Evolutionary conservation across 2,329 filamentous ascomycete species (phyloP).

Genomic region (Colletotrichum sublineola): DNA sequence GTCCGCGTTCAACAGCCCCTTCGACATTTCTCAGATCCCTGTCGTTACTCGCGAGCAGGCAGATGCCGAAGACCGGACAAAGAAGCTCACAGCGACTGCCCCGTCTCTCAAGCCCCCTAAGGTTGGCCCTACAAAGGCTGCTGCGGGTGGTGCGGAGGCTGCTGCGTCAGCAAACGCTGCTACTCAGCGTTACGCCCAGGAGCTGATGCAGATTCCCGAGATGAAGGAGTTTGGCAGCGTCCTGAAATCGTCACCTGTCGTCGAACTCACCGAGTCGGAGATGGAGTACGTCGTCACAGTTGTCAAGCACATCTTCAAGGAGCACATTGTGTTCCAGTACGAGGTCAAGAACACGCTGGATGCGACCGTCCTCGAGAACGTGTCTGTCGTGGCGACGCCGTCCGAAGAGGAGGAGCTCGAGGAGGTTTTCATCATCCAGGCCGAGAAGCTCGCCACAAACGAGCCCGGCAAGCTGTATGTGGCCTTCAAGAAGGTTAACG

Average conservation of each 20-base stretch:
- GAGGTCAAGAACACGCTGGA: slow-evolving; percentile 98
- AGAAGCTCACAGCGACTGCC: slow-evolving; percentile 94
- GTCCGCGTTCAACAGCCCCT: slow-evolving; percentile 84
- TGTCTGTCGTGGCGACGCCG: slow-evolving; percentile 84
- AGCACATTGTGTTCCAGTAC: slow-evolving; percentile 95
- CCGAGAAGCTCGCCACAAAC: slow-evolving; percentile 83
- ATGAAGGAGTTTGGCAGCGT: slow-evolving; percentile 90
- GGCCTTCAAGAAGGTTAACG: slow-evolving; percentile 87
- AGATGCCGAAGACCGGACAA: slow-evolving; percentile 93
- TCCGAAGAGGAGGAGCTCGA: slow-evolving; percentile 85
- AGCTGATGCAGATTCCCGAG: slow-evolving; percentile 90
- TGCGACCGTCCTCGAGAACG: slow-evolving; percentile 90
- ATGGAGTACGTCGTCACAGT: slow-evolving; percentile 96
- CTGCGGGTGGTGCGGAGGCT: slow-evolving; percentile 77
- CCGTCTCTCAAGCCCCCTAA: slow-evolving; percentile 95
- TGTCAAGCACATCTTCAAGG: slow-evolving; percentile 98
- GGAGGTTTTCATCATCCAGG: slow-evolving; percentile 94
- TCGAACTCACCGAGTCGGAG: slow-evolving; percentile 96
- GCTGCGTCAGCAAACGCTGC: slow-evolving; percentile 82
- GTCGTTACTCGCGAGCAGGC: slow-evolving; percentile 96
- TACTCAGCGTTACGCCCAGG: slow-evolving; percentile 89
- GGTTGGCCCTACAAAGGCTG: slow-evolving; percentile 79
- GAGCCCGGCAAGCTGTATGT: slow-evolving; percentile 96
- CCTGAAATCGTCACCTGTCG: slow-evolving; percentile 87
- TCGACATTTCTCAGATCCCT: slow-evolving; percentile 91